Conservation (phyloP, 2,329 filamentous ascomycete species). For the Aureobasidium subglaciale region DNA sequence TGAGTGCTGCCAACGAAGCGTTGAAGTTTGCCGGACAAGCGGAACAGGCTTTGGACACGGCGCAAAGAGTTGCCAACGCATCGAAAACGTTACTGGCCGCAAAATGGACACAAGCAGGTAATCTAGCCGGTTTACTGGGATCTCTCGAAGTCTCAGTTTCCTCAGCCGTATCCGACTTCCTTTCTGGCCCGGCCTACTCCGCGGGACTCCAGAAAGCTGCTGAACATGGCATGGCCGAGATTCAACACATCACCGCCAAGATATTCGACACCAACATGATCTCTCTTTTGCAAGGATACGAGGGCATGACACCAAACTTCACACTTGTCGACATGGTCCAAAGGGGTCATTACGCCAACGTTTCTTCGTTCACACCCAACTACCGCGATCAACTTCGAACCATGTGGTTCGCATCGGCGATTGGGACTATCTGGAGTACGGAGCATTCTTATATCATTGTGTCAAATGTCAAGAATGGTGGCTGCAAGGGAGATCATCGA, state of each 20-base stretch:
- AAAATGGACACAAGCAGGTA: no score
- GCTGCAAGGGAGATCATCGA: neutral
- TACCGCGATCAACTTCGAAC: neutral
- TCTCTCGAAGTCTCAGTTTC: no score
- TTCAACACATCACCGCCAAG: neutral
- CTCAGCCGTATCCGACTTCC: neutral
- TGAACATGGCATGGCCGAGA: neutral
- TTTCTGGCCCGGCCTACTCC: neutral
- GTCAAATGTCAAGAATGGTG: neutral
- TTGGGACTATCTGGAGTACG: neutral
- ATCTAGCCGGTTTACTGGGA: no score
- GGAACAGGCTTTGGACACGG: no score
- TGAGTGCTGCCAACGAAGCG: no score
- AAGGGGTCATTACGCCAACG: neutral
- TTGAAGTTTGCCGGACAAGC: no score
- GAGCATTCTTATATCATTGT: neutral
- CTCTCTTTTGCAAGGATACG: neutral
- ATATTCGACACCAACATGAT: neutral
- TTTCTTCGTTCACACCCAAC: neutral
- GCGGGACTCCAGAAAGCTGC: neutral
- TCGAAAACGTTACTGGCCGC: no score
- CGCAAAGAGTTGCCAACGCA: no score
- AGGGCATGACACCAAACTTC: neutral
- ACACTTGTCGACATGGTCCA: neutral
- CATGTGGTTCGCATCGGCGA: neutral